Base-by-base conservation (phyloP, 2,329 filamentous ascomycete genomes). In the Colletotrichum sidae region DNA sequence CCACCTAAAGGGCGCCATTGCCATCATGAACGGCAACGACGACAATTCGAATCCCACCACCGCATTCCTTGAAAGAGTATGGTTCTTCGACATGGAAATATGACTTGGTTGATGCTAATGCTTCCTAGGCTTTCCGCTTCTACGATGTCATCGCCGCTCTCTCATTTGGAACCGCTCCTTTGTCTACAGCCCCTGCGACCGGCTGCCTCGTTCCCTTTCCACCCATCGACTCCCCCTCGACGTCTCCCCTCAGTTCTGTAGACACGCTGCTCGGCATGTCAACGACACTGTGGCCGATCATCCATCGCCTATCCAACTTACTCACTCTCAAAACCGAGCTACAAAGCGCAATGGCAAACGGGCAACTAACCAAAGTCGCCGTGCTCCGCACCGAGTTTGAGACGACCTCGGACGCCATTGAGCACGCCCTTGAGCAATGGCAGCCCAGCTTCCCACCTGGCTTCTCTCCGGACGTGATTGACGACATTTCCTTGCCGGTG, bases 81-180 rank as follows among this genome's bases (percentile, higher is more conserved):
- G 67, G 7, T 37, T 7, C 17, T 6, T n/a, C 1, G n/a, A 17
- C 2, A 25, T 25, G 25, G 25, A 25, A 25, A 25, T 5, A 25
- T 25, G 25, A 25, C 4, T 4, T 25, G 25, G 4, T 5, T 25
- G 3, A 25, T 5, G 13, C n/a, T 41, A n/a, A 46, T 33, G 1
- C 8, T 11, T 11, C 6, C 17, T 59, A 89, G 87, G 86, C 87
- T 2, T 90, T 90, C 69, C 83, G 85, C 6, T 90, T 89, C 70
- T 89, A 90, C 75, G 87, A 90, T 71, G 87, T 90, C 25, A 89
- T 89, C 60, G 84, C 87, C 6, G 87, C 88, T 1, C 76, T 90
- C 37, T 90, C 87, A 0, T 82, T 89, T 55, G 86, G 86, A 59
- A 87, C 84, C 11, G 79, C 85, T 5, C 86, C 87, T 2, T 78